phyloP scores from a whole-genome alignment of 495 filamentous ascomycete species.

The Hyaloscypha finlandica region DNA sequence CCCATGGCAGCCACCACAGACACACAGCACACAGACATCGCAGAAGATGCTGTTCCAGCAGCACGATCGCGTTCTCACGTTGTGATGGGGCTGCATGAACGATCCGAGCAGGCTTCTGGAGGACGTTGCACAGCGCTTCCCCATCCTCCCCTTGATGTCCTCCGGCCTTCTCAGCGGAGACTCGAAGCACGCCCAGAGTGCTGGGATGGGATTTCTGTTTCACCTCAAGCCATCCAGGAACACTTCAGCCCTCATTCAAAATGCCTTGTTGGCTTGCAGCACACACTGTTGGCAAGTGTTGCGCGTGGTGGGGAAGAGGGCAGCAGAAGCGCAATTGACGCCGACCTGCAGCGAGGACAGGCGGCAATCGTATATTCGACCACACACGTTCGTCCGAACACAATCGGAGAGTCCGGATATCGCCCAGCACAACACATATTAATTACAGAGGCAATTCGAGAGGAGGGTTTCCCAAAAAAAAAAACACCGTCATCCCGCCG shows the following conservation, averaged over 20 bases:
- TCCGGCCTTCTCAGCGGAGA: background rate
- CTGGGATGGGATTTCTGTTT: background rate
- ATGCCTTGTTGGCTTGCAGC: background rate
- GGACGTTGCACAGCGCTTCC: constrained; percentile 21
- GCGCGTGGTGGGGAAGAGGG: background rate
- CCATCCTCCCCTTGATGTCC: background rate
- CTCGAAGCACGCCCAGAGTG: background rate
- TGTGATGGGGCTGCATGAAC: constrained; percentile 16
- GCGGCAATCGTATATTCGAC: background rate
- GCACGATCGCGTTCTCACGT: background rate
- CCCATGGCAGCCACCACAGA: no score
- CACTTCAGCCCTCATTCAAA: background rate
- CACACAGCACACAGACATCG: no score
- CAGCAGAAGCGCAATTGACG: constrained; percentile 18
- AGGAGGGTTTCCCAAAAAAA: background rate
- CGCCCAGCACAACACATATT: background rate
- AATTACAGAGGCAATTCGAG: background rate
- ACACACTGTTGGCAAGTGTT: background rate
- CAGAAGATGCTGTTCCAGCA: constrained; percentile 2
- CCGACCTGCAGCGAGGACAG: background rate
- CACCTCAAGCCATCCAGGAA: constrained; percentile 1
- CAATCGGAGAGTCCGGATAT: background rate
- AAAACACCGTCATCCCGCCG: background rate
- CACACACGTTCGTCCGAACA: constrained; percentile 1
- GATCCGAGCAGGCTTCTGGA: background rate